Conservation (phyloP, 768 basidiomycete genomes). For the Paxillus rubicundulus region DNA sequence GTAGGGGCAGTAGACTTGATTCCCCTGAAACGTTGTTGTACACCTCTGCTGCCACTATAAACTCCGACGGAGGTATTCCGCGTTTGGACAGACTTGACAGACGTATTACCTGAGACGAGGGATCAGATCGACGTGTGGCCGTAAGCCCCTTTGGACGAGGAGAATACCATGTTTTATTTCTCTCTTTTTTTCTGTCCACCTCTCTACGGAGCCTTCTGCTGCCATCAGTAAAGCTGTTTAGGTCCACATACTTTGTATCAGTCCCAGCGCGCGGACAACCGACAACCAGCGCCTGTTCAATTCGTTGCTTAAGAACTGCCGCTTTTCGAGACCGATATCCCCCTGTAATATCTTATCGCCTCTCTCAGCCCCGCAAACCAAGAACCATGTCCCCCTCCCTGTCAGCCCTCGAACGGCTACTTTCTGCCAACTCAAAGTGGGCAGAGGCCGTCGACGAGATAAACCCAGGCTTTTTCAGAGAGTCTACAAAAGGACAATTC, state of each 20-base stretch:
- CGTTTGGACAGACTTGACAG: not conserved
- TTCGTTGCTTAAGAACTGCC: not conserved
- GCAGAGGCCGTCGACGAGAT: conserved; percentile 51
- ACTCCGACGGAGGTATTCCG: not conserved
- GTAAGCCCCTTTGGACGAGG: not conserved
- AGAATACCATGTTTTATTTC: not conserved
- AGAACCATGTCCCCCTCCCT: conserved; percentile 9
- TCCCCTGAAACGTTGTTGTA: not conserved
- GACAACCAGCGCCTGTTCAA: not conserved
- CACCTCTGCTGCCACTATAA: not conserved
- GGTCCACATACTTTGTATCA: not conserved
- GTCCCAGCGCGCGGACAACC: not conserved
- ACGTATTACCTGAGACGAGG: not conserved
- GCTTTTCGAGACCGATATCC: not conserved
- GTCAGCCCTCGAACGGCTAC: conserved; percentile 22
- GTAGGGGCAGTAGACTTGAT: conserved; percentile 21
- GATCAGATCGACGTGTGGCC: conserved; percentile 7
- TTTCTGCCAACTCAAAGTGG: conserved; percentile 66
- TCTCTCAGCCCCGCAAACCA: not conserved
- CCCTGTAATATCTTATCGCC: no score
- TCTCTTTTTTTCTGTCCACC: not conserved
- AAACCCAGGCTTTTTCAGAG: conserved; percentile 63
- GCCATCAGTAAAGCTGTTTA: not conserved
- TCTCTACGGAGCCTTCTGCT: not conserved
- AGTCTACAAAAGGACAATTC: conserved; percentile 59